These are phyloP conservation scores for Populus davidiana DNA, from an alignment of 345 rosid genomes.

Conservation along the genomic window DNA sequence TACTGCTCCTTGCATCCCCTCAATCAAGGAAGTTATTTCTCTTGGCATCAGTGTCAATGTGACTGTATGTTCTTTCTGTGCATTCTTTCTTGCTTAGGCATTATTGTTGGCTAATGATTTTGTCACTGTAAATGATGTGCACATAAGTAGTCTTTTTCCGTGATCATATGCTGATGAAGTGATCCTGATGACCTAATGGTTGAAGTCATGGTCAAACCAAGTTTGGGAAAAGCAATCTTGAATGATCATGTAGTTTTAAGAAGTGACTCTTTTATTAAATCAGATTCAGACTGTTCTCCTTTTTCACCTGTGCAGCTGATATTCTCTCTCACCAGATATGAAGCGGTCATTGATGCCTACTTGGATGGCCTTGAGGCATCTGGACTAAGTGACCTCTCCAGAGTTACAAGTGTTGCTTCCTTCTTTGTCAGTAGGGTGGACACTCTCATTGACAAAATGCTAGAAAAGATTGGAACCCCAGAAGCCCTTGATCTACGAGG, in stretches of 20 bases:
- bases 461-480: conserved; percentile 85
- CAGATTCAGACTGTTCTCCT: conserved; percentile 3
- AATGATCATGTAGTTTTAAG: background rate
- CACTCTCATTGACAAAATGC: conserved; percentile 91
- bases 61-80: conserved; percentile 55
- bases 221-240: background rate
- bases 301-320: conserved; percentile 59
- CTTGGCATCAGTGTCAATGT: conserved; percentile 89
- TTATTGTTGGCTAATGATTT: background rate
- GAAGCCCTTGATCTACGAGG: conserved; percentile 97
- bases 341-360: conserved; percentile 94
- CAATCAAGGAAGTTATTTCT: conserved; percentile 89
- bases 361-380: conserved; percentile 99
- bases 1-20: conserved; percentile 82
- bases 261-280: background rate
- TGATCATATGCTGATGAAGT: background rate
- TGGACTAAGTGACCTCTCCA: conserved; percentile 84
- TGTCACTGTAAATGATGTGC: background rate
- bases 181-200: background rate
- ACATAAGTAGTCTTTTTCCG: background rate
- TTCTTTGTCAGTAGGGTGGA: conserved; percentile 98
- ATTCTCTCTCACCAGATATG: conserved; percentile 87
- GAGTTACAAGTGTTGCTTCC: conserved; percentile 95
- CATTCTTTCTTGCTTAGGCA: conserved; percentile 3
- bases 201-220: background rate